Evolutionary conservation across 1,139 yeast species (phyloP).

Genomic region (Chernovozyma aurita): DNA sequence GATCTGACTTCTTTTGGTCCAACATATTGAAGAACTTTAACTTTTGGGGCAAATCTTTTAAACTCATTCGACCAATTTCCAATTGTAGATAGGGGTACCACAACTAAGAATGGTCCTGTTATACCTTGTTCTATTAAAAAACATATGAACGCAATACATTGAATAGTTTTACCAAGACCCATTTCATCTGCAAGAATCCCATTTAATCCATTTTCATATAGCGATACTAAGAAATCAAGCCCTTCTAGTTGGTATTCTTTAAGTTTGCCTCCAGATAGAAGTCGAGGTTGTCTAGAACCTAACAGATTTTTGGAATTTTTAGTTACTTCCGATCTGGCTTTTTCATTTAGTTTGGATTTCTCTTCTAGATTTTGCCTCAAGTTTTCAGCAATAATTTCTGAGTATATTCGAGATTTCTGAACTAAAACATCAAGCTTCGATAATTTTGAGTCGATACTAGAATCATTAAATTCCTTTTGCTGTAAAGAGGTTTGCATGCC

Average conservation of each 20-base stretch:
- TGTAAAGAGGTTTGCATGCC: slow-evolving; percentile 12
- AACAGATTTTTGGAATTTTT: slow-evolving; percentile 12
- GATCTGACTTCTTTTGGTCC: slow-evolving; percentile 60
- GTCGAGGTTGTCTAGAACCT: slow-evolving; percentile 56
- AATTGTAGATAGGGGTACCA: slow-evolving; percentile 84
- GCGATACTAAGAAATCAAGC: slow-evolving; percentile 80
- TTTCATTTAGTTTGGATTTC: slow-evolving; percentile 2
- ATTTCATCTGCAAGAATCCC: slow-evolving; percentile 96
- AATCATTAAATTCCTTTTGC: slow-evolving; percentile 36
- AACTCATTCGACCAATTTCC: slow-evolving; percentile 82
- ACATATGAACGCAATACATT: slow-evolving; percentile 73
- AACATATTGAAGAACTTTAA: slow-evolving; percentile 60
- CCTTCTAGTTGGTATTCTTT: slow-evolving; percentile 89
- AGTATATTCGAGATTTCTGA: slow-evolving; percentile 77
- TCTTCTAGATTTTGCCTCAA: slow-evolving; percentile 44
- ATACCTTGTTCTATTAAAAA: slow-evolving; percentile 78
- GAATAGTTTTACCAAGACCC: slow-evolving; percentile 94
- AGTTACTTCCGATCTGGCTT: slow-evolving; percentile 9
- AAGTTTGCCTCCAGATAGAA: slow-evolving; percentile 63
- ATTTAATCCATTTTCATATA: slow-evolving; percentile 89
- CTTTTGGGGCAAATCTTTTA: slow-evolving; percentile 63
- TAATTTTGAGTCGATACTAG: slow-evolving; percentile 44
- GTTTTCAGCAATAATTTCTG: slow-evolving; percentile 77
- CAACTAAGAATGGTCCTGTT: slow-evolving; percentile 78
- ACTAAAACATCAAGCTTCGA: slow-evolving; percentile 66